phyloP scores from a whole-genome alignment of 495 filamentous ascomycete species.

The Pyronema domesticum region DNA sequence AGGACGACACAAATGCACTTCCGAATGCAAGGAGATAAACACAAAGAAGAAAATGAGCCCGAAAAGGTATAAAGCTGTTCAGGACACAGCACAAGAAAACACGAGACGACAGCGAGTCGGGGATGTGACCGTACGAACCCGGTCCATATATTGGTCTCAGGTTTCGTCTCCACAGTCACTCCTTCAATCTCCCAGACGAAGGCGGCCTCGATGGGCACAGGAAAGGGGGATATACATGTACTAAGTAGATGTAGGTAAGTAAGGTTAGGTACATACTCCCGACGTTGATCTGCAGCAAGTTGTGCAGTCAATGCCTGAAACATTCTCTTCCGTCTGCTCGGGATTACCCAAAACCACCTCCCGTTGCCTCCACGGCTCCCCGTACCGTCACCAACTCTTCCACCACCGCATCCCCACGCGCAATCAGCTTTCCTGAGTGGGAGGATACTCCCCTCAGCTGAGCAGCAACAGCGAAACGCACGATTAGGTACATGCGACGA shows the following conservation, averaged over 20 bases:
- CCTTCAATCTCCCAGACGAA: not conserved
- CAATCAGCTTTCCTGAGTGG: constrained; percentile 5
- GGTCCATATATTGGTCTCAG: not conserved
- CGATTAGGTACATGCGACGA: not conserved
- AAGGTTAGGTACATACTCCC: constrained; percentile 3
- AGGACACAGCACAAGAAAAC: not conserved
- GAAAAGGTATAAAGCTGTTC: not conserved
- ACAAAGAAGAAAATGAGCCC: constrained; percentile 4
- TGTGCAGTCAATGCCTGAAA: constrained; percentile 2
- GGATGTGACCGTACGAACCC: not conserved
- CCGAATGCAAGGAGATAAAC: constrained; percentile 8
- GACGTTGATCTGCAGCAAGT: constrained; percentile 2
- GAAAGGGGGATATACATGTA: not conserved
- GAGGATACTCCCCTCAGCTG: not conserved
- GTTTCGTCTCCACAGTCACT: not conserved
- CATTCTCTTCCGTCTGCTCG: not conserved
- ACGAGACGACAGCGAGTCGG: not conserved
- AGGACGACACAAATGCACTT: constrained; percentile 3
- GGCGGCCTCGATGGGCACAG: not conserved
- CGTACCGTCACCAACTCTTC: not conserved
- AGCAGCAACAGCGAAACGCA: not conserved
- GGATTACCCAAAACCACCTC: not conserved
- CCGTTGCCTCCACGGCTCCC: constrained; percentile 2
- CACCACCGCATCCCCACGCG: not conserved
- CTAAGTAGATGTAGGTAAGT: constrained; percentile 8